phyloP scores from a whole-genome alignment of 2,329 filamentous ascomycete species.

The Falciphora oryzae region DNA sequence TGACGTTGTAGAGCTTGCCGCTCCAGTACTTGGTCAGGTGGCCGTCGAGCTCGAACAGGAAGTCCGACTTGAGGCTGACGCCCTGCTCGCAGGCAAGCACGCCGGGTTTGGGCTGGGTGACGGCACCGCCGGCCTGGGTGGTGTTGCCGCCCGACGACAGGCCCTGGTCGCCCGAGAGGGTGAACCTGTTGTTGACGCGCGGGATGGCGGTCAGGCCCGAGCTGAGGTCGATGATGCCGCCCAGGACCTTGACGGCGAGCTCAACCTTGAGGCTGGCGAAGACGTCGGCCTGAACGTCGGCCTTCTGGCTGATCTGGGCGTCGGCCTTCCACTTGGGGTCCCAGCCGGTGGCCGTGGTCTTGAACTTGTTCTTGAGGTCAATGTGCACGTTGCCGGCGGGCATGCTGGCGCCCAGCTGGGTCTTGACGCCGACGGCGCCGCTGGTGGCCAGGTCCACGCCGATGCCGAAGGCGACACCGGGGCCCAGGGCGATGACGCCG shows the following conservation, averaged over 20 bases:
- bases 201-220: constrained; percentile 22
- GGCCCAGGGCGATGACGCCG: constrained; percentile 28
- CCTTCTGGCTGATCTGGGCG: constrained; percentile 18
- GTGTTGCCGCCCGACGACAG: constrained; percentile 13
- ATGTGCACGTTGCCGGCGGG: constrained; percentile 20
- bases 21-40: constrained; percentile 24
- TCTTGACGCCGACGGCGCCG: constrained; percentile 4
- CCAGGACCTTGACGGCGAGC: constrained; percentile 20
- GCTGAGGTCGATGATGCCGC: constrained; percentile 21
- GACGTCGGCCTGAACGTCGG: constrained; percentile 18
- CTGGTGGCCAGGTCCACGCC: constrained; percentile 5
- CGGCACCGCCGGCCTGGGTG: constrained; percentile 3
- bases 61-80: constrained; percentile 21
- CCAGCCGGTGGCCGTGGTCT: constrained; percentile 16
- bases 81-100: constrained; percentile 18
- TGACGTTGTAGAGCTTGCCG: constrained; percentile 20
- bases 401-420: background rate
- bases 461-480: constrained; percentile 8
- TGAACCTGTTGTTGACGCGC: constrained; percentile 21
- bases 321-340: constrained; percentile 15
- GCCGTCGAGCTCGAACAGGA: constrained; percentile 21
- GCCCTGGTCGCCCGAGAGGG: constrained; percentile 17
- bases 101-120: background rate
- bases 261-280: constrained; percentile 18
- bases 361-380: constrained; percentile 21